phyloP scores from a whole-genome alignment of 495 filamentous ascomycete genomes.

The Cudoniella acicularis region DNA sequence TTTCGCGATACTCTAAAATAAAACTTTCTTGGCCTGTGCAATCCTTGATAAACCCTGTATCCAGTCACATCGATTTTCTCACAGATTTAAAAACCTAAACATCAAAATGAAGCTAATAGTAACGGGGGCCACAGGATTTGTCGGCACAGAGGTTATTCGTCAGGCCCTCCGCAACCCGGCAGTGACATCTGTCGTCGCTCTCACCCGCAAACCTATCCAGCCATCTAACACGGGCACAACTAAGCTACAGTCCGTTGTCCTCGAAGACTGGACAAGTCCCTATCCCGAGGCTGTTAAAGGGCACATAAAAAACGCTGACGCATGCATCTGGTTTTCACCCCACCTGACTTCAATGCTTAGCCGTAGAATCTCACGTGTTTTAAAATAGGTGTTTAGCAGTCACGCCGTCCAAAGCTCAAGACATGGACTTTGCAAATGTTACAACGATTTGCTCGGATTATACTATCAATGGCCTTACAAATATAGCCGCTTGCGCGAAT shows the following conservation, averaged over 20 bases:
- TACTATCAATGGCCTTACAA: constrained; percentile 33
- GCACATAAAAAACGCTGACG: constrained; percentile 41
- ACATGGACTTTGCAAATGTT: constrained; percentile 36
- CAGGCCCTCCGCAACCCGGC: constrained; percentile 34
- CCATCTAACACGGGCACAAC: constrained; percentile 21
- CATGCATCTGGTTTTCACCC: constrained; percentile 47
- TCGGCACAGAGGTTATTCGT: constrained; percentile 40
- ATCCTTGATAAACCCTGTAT: too few relatives aligned
- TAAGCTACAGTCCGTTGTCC: constrained; percentile 36
- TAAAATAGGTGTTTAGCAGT: constrained; percentile 40
- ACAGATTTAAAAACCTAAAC: too few relatives aligned
- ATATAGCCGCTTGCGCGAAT: constrained; percentile 27
- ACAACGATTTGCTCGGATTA: constrained; percentile 40
- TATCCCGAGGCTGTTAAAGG: constrained; percentile 37
- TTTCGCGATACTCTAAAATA: too few relatives aligned
- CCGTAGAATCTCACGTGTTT: not conserved
- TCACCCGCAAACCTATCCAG: constrained; percentile 30
- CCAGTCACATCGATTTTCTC: too few relatives aligned
- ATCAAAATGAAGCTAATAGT: constrained; percentile 48
- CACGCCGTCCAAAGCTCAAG: constrained; percentile 32
- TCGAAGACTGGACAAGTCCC: constrained; percentile 38
- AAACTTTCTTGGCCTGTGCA: too few relatives aligned
- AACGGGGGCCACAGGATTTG: constrained; percentile 43
- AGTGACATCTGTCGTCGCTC: constrained; percentile 38
- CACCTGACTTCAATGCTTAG: not conserved